phyloP scores from a whole-genome alignment of 2,329 filamentous ascomycete genomes.

The Colletotrichum gigasporum region DNA sequence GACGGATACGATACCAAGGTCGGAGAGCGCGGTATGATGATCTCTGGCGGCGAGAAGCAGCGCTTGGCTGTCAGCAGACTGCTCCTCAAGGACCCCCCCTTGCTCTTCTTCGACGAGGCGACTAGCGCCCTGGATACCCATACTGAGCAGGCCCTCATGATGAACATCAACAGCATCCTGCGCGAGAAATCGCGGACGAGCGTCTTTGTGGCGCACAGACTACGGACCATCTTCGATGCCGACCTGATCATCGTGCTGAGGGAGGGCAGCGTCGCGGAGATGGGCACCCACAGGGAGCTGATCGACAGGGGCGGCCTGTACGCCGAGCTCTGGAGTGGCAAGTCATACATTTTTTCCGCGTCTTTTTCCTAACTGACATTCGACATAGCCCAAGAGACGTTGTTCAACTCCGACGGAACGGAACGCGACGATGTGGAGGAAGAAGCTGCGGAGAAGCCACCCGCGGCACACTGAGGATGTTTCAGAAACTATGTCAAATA shows the following conservation, averaged over 20 bases:
- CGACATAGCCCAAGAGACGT: conserved; percentile 68
- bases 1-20: conserved; percentile 93
- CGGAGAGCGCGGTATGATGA: conserved; percentile 95
- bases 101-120: conserved; percentile 95
- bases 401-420: conserved; percentile 59
- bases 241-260: conserved; percentile 92
- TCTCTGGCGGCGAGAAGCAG: conserved; percentile 94
- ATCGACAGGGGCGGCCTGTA: conserved; percentile 84
- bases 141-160: conserved; percentile 88
- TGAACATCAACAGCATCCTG: conserved; percentile 92
- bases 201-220: conserved; percentile 91
- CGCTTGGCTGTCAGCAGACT: conserved; percentile 84
- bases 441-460: conserved; percentile 57
- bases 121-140: conserved; percentile 93
- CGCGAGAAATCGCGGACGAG: conserved; percentile 90
- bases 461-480: not conserved
- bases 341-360: conserved; percentile 44
- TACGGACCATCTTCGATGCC: conserved; percentile 93
- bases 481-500: not conserved
- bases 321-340: conserved; percentile 89
- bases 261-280: conserved; percentile 86
- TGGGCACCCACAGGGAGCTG: conserved; percentile 86
- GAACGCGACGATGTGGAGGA: conserved; percentile 47
- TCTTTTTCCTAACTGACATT: conserved; percentile 34
- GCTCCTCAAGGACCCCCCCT: conserved; percentile 86